Conservation (phyloP, 2,329 filamentous ascomycete species). For the Diplocarpon mali region DNA sequence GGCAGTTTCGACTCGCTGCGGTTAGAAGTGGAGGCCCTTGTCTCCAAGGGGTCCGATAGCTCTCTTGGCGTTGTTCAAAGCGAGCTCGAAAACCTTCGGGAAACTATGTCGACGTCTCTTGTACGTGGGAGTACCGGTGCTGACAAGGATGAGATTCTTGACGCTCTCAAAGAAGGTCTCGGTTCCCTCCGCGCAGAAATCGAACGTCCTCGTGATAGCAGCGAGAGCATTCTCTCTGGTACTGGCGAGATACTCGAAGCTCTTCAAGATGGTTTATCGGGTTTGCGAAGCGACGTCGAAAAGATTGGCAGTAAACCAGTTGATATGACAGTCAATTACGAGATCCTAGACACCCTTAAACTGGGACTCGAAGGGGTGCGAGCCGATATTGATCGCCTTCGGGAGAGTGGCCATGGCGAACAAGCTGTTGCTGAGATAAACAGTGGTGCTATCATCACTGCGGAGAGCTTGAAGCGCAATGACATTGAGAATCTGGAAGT, state of each 20-base stretch:
- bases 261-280: slow-evolving; percentile 75
- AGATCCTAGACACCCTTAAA: slow-evolving; percentile 80
- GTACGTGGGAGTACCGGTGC: slow-evolving; percentile 33
- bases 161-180: slow-evolving; percentile 52
- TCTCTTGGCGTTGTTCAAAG: slow-evolving; percentile 43
- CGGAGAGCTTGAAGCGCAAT: slow-evolving; percentile 48
- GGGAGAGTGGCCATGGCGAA: slow-evolving; percentile 40
- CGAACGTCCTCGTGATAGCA: slow-evolving; percentile 17
- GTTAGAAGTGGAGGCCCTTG: slow-evolving; percentile 8
- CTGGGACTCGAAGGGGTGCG: slow-evolving; percentile 67
- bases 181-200: slow-evolving; percentile 68
- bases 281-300: slow-evolving; percentile 68
- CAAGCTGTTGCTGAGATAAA: slow-evolving; percentile 40
- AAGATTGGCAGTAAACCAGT: slow-evolving; percentile 58
- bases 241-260: slow-evolving; percentile 84
- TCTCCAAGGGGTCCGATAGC: slow-evolving; percentile 34
- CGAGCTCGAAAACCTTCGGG: slow-evolving; percentile 50
- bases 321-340: slow-evolving; percentile 75
- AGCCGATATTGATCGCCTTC: slow-evolving; percentile 67
- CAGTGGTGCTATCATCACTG: slow-evolving; percentile 39
- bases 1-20: slow-evolving; percentile 22
- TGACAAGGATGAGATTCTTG: slow-evolving; percentile 58
- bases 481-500: slow-evolving; percentile 81
- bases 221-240: slow-evolving; percentile 34
- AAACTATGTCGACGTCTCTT: slow-evolving; percentile 42